Conservation (phyloP, 768 basidiomycete genomes). For the Cystofilobasidium ferigula region DNA sequence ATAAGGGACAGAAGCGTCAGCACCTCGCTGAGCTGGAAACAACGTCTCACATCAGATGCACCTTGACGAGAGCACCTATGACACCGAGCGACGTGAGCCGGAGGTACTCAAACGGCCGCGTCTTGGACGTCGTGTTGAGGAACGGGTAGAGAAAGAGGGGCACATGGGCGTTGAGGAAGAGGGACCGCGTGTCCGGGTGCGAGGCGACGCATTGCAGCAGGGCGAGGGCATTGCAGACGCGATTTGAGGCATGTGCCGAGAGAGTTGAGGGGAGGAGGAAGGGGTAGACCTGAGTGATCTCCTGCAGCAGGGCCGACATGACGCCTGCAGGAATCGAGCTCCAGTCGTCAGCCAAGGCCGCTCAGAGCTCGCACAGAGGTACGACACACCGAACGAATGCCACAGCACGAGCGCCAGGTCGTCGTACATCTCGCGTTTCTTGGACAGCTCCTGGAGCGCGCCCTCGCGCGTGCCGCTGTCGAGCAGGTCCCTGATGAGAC, state of each 20-base stretch:
- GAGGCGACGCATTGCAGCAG: slow-evolving; percentile 96
- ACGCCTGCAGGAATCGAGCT: slow-evolving; percentile 50
- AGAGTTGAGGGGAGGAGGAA: slow-evolving; percentile 87
- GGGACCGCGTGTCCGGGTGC: slow-evolving; percentile 85
- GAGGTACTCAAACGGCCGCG: slow-evolving; percentile 97
- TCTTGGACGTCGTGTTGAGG: slow-evolving; percentile 96
- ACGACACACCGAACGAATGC: slow-evolving; percentile 81
- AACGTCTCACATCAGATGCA: slow-evolving; percentile 36
- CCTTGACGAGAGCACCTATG: slow-evolving; percentile 97
- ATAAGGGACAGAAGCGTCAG: too few relatives aligned
- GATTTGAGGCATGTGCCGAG: slow-evolving; percentile 93
- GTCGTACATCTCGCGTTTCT: slow-evolving; percentile 98
- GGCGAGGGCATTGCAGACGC: slow-evolving; percentile 96
- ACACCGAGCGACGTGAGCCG: slow-evolving; percentile 98
- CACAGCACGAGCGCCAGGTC: slow-evolving; percentile 93
- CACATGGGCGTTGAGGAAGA: slow-evolving; percentile 94
- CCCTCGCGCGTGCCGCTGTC: slow-evolving; percentile 61
- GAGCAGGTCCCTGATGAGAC: slow-evolving; percentile 52
- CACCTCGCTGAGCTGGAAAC: slow-evolving; percentile 4
- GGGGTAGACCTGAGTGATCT: slow-evolving; percentile 97
- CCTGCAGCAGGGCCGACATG: slow-evolving; percentile 93
- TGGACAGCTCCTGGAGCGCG: slow-evolving; percentile 88
- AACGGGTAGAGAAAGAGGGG: slow-evolving; percentile 93
- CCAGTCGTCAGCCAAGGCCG: too few relatives aligned
- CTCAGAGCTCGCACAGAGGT: not conserved